Evolutionary conservation across 441 rosid genomes (phyloP).

Genomic region (Hura crepitans): DNA sequence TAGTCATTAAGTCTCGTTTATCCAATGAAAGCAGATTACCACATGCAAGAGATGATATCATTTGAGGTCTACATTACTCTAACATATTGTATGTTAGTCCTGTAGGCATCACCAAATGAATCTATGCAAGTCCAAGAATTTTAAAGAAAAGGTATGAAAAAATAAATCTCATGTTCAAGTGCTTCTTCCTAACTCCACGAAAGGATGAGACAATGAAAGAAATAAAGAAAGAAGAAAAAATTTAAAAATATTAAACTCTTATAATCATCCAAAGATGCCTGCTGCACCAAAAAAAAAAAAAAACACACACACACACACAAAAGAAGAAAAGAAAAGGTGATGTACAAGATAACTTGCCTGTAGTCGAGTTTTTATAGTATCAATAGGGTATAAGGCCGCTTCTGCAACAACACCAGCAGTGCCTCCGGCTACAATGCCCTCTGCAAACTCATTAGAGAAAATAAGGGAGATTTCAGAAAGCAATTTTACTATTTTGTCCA

Average conservation of each 20-base stretch:
- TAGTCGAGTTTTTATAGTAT: constrained; percentile 43
- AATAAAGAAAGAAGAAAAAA: background rate
- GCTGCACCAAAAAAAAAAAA: background rate
- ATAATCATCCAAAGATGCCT: background rate
- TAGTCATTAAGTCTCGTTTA: background rate
- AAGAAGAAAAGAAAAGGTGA: background rate
- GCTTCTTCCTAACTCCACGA: background rate
- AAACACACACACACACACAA: too few relatives aligned
- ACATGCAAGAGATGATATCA: background rate
- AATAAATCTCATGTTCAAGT: background rate
- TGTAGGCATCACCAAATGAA: background rate
- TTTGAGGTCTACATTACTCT: background rate
- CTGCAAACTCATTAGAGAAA: constrained; percentile 34
- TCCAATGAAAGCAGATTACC: background rate
- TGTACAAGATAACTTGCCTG: constrained; percentile 27
- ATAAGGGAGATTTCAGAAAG: background rate
- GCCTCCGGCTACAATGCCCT: constrained; percentile 44
- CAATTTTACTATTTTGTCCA: background rate
- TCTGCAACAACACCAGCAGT: constrained; percentile 40
- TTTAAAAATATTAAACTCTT: too few relatives aligned
- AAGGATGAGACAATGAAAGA: background rate
- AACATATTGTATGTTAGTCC: background rate
- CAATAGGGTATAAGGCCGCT: constrained; percentile 41
- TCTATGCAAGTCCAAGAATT: background rate
- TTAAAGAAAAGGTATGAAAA: background rate